Evolutionary conservation across 495 filamentous ascomycete species (phyloP).

Genomic region (Lophiostoma macrostomum): DNA sequence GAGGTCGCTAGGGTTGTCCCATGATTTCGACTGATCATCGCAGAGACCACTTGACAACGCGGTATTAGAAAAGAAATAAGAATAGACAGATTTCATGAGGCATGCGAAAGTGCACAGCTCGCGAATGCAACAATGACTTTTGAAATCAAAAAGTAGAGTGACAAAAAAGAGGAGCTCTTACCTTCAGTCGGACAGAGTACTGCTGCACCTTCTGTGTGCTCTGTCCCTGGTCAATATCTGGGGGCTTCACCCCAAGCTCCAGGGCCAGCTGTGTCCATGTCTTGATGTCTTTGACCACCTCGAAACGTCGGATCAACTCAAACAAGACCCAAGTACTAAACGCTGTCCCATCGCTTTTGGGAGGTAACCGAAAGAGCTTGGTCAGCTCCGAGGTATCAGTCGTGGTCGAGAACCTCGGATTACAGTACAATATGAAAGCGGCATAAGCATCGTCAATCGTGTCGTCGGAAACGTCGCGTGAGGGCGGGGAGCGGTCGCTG

Average conservation of each 20-base stretch:
- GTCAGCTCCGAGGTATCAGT: constrained; percentile 58
- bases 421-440: constrained; percentile 83
- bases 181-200: constrained; percentile 92
- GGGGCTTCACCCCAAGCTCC: constrained; percentile 85
- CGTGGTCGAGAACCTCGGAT: constrained; percentile 40
- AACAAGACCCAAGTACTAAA: constrained; percentile 83
- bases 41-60: too few relatives aligned
- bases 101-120: too few relatives aligned
- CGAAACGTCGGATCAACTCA: constrained; percentile 76
- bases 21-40: too few relatives aligned
- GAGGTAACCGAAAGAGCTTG: constrained; percentile 77
- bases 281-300: constrained; percentile 86
- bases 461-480: constrained; percentile 64
- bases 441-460: constrained; percentile 87
- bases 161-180: constrained; percentile 41
- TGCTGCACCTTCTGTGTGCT: constrained; percentile 97
- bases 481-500: constrained; percentile 55
- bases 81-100: too few relatives aligned
- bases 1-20: too few relatives aligned
- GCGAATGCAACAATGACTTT: too few relatives aligned
- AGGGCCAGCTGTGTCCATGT: constrained; percentile 93
- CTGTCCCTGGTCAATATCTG: constrained; percentile 78
- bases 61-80: too few relatives aligned
- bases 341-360: constrained; percentile 86
- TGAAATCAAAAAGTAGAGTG: too few relatives aligned